phyloP scores from a whole-genome alignment of 805 yeast genomes.

The Starmerella sp. region DNA sequence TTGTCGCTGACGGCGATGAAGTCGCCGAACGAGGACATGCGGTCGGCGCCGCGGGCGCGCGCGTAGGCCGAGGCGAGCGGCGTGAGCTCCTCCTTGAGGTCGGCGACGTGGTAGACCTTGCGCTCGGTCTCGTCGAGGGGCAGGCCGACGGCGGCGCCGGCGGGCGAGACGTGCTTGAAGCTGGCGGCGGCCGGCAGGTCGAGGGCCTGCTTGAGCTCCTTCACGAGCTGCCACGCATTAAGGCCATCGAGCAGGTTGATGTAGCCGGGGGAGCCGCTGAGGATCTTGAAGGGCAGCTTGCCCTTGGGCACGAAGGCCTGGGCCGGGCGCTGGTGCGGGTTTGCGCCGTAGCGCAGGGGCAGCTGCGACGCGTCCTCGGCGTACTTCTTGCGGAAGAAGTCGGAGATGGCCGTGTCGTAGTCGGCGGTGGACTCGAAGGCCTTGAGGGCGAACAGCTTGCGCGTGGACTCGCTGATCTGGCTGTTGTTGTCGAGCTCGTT shows the following conservation, averaged over 20 bases:
- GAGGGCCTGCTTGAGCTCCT: constrained; percentile 87
- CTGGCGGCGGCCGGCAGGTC: constrained; percentile 98
- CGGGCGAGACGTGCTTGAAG: constrained; percentile 97
- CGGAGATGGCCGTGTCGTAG: constrained; percentile 90
- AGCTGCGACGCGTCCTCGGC: constrained; percentile 81
- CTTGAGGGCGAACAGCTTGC: constrained; percentile 80
- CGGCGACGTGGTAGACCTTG: constrained; percentile 89
- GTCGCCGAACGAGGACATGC: constrained; percentile 99
- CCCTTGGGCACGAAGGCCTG: constrained; percentile 87
- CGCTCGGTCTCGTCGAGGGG: constrained; percentile 87
- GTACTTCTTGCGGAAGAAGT: constrained; percentile 94
- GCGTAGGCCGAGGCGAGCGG: constrained; percentile 98
- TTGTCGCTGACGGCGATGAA: constrained; percentile 94
- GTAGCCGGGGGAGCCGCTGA: constrained; percentile 94
- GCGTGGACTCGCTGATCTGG: constrained; percentile 50
- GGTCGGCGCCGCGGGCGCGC: constrained; percentile 98
- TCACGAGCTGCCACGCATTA: constrained; percentile 97
- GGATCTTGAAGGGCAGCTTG: constrained; percentile 84
- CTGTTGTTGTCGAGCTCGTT: constrained; percentile 68
- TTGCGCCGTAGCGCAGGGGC: constrained; percentile 95
- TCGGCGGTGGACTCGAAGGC: constrained; percentile 98
- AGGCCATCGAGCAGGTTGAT: constrained; percentile 92
- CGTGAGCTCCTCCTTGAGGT: constrained; percentile 76
- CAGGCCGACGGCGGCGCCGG: constrained; percentile 95
- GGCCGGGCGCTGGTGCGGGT: constrained; percentile 99